Base-by-base conservation (phyloP, 176 grass and related monocot species). In the Juncus effusus region DNA sequence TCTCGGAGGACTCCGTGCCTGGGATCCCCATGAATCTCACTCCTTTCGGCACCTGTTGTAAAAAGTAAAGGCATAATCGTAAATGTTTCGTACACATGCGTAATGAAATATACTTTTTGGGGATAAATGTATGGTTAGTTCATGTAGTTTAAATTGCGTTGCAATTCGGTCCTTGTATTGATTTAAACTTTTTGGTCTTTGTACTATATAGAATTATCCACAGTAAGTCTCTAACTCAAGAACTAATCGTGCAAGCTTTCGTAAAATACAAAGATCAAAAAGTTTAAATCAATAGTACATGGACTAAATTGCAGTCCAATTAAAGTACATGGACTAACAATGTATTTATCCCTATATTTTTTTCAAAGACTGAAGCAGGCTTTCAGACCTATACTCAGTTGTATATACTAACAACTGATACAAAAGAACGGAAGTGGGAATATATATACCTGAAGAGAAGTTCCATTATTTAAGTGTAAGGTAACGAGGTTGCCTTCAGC, bases 11-110 rank as follows among this genome's bases (percentile, higher is more conserved):
- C 64, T 89, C 94, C 2, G 88, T 89, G 41, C 88, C 94, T 36
- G 94, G 94, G 81, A 99, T 99, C 19, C 85, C 94, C 42, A 99
- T 68, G 10, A 89, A 99, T 42, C 69, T 81, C 68, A 77, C 88
- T 10, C 88, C 85, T 77, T 92, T 93, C 2, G 85, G 88, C 70
- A 99, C 84, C 94, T 99, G 88, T 52, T 51, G 3, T 36, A 15
- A n/a, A 51, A 14, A 71, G 54, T 55, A 45, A 28, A 28, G 19
- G 19, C 19, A 28, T 28, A 28, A 28, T 1, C 19, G 1, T 28
- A 28, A 28, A 28, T 28, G 19, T 28, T 1, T 28, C n/a, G n/a
- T n/a, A n/a, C n/a, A n/a, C n/a, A n/a, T n/a, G n/a, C n/a, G n/a
- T 45, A 45, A 45, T 4, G 7, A 45, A 45, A 45, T 9, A 47